Conservation (phyloP, 176 grass and related monocot species). For the Triticum urartu region DNA sequence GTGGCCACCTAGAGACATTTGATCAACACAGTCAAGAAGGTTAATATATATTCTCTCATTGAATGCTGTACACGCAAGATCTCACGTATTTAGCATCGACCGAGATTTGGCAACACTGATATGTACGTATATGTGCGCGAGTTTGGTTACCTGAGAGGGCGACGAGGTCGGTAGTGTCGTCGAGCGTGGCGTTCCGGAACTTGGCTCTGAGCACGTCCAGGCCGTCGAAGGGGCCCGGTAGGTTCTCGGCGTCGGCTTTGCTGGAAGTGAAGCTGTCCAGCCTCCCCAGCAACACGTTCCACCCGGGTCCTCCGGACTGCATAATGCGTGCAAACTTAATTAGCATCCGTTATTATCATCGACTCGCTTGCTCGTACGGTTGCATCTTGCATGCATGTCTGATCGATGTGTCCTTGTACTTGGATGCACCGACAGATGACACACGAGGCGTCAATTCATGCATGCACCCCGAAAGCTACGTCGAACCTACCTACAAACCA, state of each 20-base stretch:
- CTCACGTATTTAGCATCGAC: too few relatives aligned
- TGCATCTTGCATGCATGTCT: neutral
- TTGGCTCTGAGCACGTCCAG: conserved; percentile 22
- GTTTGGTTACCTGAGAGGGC: conserved; percentile 51
- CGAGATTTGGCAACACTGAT: too few relatives aligned
- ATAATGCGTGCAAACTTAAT: neutral
- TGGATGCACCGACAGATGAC: neutral
- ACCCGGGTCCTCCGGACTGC: conserved; percentile 66
- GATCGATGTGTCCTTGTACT: too few relatives aligned
- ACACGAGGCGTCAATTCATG: neutral
- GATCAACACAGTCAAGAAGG: neutral
- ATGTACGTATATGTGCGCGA: too few relatives aligned
- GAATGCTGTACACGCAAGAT: neutral
- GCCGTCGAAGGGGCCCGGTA: conserved; percentile 38
- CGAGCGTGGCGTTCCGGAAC: conserved; percentile 19
- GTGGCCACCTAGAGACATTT: conserved; percentile 45
- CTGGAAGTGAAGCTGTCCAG: conserved; percentile 44
- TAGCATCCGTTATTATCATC: neutral
- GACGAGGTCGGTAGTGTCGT: conserved; percentile 47
- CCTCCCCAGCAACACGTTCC: conserved; percentile 55
- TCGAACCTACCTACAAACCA: neutral
- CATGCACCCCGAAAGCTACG: conserved; percentile 3
- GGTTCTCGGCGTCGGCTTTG: neutral
- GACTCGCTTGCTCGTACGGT: neutral
- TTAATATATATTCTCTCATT: too few relatives aligned